phyloP scores from a whole-genome alignment of 108 stramenopile genomes.

The Cyclotella choctawhatcheeana region DNA sequence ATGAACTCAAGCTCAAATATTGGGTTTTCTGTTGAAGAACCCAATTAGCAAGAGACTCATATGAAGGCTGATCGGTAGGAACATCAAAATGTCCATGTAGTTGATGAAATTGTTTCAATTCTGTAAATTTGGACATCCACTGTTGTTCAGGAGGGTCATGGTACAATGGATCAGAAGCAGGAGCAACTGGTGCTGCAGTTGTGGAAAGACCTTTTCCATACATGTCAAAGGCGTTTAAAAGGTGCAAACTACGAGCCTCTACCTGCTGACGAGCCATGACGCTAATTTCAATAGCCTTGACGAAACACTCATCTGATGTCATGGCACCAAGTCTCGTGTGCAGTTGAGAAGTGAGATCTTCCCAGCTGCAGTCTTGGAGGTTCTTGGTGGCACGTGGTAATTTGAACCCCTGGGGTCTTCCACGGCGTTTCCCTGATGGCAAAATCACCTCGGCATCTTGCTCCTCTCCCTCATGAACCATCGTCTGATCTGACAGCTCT shows the following conservation, averaged over 20 bases:
- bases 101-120: slow-evolving; percentile 10
- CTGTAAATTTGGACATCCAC: slow-evolving; percentile 10
- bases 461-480: too few species aligned
- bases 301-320: slow-evolving; percentile 44
- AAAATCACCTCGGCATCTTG: neutral
- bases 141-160: neutral
- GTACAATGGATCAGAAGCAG: neutral
- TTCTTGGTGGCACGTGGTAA: neutral
- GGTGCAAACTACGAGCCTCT: slow-evolving; percentile 32
- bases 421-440: slow-evolving; percentile 12
- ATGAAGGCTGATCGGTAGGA: neutral
- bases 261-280: slow-evolving; percentile 38
- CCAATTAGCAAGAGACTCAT: slow-evolving; percentile 11
- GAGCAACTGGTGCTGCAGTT: neutral
- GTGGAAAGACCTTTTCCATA: slow-evolving; percentile 13
- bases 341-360: slow-evolving; percentile 20
- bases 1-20: neutral
- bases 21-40: neutral
- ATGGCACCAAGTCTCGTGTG: slow-evolving; percentile 28
- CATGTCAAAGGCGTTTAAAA: slow-evolving; percentile 35
- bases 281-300: slow-evolving; percentile 34
- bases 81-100: slow-evolving; percentile 22
- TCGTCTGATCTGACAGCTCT: too few species aligned
- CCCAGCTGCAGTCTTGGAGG: slow-evolving; percentile 19
- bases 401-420: neutral